These are phyloP conservation scores for Kwoniella pini DNA, from an alignment of 768 basidiomycete species.

Conservation along the genomic window DNA sequence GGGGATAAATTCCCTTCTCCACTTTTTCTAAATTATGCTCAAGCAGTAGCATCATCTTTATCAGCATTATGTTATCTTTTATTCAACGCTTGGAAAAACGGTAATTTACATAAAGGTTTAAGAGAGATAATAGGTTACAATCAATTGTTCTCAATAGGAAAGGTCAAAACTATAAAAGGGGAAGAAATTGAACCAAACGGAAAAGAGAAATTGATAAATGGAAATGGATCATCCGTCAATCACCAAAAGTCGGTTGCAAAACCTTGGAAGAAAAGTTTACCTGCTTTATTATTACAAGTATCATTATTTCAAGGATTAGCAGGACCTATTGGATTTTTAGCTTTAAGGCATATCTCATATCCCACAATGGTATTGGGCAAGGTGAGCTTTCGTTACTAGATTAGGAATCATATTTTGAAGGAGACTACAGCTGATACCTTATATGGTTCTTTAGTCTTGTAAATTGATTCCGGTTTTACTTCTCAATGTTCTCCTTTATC, in stretches of 20 bases:
- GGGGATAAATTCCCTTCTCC: constrained; percentile 53
- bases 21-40: constrained; percentile 49
- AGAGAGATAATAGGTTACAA: constrained; percentile 24
- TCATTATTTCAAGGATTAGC: constrained; percentile 84
- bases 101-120: constrained; percentile 14
- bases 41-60: constrained; percentile 46
- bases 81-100: constrained; percentile 33
- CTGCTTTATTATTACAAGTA: constrained; percentile 63
- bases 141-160: constrained; percentile 8
- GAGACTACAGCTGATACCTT: constrained; percentile 6
- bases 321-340: constrained; percentile 93
- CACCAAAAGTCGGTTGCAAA: neutral
- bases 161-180: neutral
- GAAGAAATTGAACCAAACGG: neutral
- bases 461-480: constrained; percentile 93
- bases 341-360: constrained; percentile 93
- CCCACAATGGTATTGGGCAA: constrained; percentile 99
- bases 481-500: constrained; percentile 94
- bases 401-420: neutral
- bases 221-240: neutral
- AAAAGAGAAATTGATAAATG: neutral
- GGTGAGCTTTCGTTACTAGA: constrained; percentile 30
- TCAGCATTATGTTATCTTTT: constrained; percentile 44
- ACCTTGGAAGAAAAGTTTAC: constrained; percentile 32
- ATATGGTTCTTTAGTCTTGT: constrained; percentile 63